Evolutionary conservation across 805 yeast genomes (phyloP), one percentile per base, ranked within the genome.

Genomic region (Debaryomyces maramus): DNA sequence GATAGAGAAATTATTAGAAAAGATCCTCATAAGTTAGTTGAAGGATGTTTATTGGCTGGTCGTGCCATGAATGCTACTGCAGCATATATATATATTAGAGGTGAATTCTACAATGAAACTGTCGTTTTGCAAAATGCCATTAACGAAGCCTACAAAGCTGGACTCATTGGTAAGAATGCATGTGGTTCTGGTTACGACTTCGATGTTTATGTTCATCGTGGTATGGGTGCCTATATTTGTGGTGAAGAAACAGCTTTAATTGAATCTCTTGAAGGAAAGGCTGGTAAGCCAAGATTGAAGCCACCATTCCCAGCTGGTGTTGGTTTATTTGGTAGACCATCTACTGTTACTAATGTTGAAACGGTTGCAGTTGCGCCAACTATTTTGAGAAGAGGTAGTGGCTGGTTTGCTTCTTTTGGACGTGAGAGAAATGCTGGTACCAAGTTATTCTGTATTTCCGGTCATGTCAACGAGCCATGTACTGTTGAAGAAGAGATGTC

Each of bases 261-360:
- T 58, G 96, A 88, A 70, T 82, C 90, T 3, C 72, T 88, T 39
- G 96, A 88, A 70, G 96, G 96, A 54, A 88, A 88, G 67, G 95
- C 93, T 42, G 96, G 96, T 50, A 88, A 88, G 68, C 96, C 96
- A 52, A 81, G 96, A 67, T 77, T 88, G 63, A 88, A 88, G 80
- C 96, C 96, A 26, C 96, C 96, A 48, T 88, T 88, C 78, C 96
- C 96, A 24, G 96, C 95, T 24, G 96, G 95, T 56, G 91, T 87
- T 43, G 96, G 96, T 55, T 72, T 88, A 40, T 88, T 85, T 52
- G 96, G 96, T 56, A 79, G 96, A 64, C 96, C 96, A 50, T 80
- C 90, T 22, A 88, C 96, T 32, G 96, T 88, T 43, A 84, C 95
- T 47, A 88, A 88, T 59, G 96, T 88, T 44, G 96, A 88, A 70